A percentile compares a stretch with the other conserved stretches of the same genome.
These are phyloP conservation scores for Hygrophila difformis DNA, from an alignment of 257 asterid species.

Conservation along the genomic window DNA sequence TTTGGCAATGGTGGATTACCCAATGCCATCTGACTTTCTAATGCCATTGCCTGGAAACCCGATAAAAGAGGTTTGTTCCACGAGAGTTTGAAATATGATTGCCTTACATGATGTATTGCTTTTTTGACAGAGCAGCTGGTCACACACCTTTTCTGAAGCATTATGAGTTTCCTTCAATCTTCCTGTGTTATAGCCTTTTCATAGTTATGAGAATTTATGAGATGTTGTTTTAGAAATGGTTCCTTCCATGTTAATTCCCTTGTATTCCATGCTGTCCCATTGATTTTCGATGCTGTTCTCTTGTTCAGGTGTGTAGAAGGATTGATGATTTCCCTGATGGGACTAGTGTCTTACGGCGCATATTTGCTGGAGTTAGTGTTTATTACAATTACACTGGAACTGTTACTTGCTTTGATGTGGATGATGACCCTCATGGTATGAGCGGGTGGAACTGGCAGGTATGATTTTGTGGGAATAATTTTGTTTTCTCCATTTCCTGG, in stretches of 20 bases:
- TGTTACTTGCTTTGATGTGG: constrained; percentile 59
- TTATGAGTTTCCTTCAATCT: too few relatives aligned
- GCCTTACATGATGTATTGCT: too few relatives aligned
- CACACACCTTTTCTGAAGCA: too few relatives aligned
- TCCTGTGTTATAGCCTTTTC: too few relatives aligned
- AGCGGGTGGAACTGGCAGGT: constrained; percentile 99
- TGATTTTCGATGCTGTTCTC: neutral
- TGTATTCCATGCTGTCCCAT: neutral
- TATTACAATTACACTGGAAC: constrained; percentile 80
- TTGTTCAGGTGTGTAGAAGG: constrained; percentile 64
- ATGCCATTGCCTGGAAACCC: constrained; percentile 96
- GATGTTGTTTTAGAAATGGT: too few relatives aligned
- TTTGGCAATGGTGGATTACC: constrained; percentile 86
- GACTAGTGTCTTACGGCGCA: constrained; percentile 47
- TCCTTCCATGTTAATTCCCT: neutral
- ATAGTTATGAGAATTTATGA: too few relatives aligned
- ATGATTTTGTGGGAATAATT: neutral
- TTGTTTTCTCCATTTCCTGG: neutral
- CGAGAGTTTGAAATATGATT: constrained; percentile 7
- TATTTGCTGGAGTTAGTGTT: constrained; percentile 69
- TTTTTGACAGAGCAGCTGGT: too few relatives aligned
- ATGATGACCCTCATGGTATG: constrained; percentile 92
- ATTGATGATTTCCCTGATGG: constrained; percentile 56
- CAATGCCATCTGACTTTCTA: constrained; percentile 76
- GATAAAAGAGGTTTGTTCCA: constrained; percentile 61